phyloP scores from a whole-genome alignment of 768 basidiomycete species.

The Lenzites betulinus region DNA sequence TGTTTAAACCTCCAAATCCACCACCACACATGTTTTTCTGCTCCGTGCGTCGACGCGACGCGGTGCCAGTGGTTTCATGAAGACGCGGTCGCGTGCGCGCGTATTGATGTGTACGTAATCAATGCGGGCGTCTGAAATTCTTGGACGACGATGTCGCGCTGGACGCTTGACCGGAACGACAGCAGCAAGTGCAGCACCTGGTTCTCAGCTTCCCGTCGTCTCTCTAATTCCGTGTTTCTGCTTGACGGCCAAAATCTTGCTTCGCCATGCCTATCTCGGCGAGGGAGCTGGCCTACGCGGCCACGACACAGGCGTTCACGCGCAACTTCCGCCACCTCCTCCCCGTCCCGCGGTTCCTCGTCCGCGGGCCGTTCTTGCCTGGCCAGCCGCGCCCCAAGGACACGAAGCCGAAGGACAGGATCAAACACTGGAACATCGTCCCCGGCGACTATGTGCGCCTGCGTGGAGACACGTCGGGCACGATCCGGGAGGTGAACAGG shows the following conservation, averaged over 20 bases:
- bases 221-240: not conserved
- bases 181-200: not conserved
- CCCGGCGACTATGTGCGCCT: slow-evolving; percentile 80
- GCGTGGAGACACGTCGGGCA: slow-evolving; percentile 60
- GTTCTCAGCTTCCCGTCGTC: not conserved
- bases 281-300: slow-evolving; percentile 26
- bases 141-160: slow-evolving; percentile 18
- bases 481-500: slow-evolving; percentile 67
- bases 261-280: slow-evolving; percentile 13
- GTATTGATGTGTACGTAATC: slow-evolving; percentile 9
- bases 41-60: slow-evolving; percentile 1
- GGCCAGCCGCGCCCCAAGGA: slow-evolving; percentile 51
- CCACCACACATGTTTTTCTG: not conserved
- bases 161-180: slow-evolving; percentile 7
- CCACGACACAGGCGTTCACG: slow-evolving; percentile 45
- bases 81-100: slow-evolving; percentile 21
- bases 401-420: slow-evolving; percentile 64
- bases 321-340: slow-evolving; percentile 67
- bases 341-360: slow-evolving; percentile 58
- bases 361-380: slow-evolving; percentile 17
- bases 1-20: too few relatives aligned
- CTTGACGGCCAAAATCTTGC: not conserved
- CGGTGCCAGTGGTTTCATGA: too few relatives aligned
- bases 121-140: slow-evolving; percentile 10
- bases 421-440: slow-evolving; percentile 87